Conservation (phyloP, 176 grass and related monocot genomes). For the Pontederia paniculata region DNA sequence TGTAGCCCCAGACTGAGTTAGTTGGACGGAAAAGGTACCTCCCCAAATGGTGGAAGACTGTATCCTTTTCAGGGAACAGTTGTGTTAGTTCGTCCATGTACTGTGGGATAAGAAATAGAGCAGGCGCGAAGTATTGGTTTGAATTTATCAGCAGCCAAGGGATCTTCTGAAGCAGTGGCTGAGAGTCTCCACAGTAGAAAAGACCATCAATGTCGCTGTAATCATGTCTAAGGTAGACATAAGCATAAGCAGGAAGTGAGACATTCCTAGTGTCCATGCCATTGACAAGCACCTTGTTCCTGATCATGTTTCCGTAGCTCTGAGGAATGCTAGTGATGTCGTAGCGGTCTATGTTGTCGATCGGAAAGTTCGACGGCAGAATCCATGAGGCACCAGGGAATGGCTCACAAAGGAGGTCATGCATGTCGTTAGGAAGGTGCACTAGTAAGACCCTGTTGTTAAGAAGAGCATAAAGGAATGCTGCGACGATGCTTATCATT, state of each 20-base stretch:
- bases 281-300: neutral
- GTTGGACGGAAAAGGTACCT: slow-evolving; percentile 5
- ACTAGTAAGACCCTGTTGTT: neutral
- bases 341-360: neutral
- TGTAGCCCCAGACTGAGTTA: slow-evolving; percentile 8
- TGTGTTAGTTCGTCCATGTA: neutral
- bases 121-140: slow-evolving; percentile 8
- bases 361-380: neutral
- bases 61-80: neutral
- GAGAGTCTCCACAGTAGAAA: slow-evolving; percentile 7
- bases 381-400: neutral
- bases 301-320: slow-evolving; percentile 5
- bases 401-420: neutral
- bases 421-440: neutral
- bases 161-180: slow-evolving; percentile 3
- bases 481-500: neutral
- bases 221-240: neutral
- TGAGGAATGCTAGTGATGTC: neutral
- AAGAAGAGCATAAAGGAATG: neutral
- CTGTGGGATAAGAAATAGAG: slow-evolving; percentile 2
- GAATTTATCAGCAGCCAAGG: slow-evolving; percentile 6
- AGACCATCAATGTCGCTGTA: neutral
- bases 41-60: slow-evolving; percentile 6
- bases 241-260: slow-evolving; percentile 4
- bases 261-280: neutral